phyloP scores from a whole-genome alignment of 1,139 yeast species.

The Pichia sp. region DNA sequence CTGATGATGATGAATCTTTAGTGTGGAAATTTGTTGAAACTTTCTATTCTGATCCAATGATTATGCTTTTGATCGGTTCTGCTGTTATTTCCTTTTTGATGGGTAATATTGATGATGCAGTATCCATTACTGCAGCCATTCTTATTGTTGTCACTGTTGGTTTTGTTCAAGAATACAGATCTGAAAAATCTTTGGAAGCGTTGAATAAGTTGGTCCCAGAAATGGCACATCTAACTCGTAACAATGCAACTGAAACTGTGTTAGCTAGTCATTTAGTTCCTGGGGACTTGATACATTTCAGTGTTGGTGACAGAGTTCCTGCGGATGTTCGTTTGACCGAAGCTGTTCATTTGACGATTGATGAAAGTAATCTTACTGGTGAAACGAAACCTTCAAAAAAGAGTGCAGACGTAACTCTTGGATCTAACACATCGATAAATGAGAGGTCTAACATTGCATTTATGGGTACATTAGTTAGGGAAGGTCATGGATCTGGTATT shows the following conservation, averaged over 20 bases:
- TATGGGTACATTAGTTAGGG: slow-evolving; percentile 94
- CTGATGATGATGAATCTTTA: slow-evolving; percentile 71
- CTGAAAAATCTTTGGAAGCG: slow-evolving; percentile 89
- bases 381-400: slow-evolving; percentile 84
- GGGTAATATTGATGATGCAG: slow-evolving; percentile 92
- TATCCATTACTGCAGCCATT: slow-evolving; percentile 82
- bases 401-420: slow-evolving; percentile 29
- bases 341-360: slow-evolving; percentile 72
- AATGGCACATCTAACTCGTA: slow-evolving; percentile 81
- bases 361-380: slow-evolving; percentile 91
- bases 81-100: slow-evolving; percentile 77
- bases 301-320: slow-evolving; percentile 91
- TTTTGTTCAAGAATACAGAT: slow-evolving; percentile 90
- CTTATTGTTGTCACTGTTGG: slow-evolving; percentile 90
- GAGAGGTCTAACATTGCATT: slow-evolving; percentile 73
- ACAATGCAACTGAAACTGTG: slow-evolving; percentile 66
- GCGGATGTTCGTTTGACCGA: slow-evolving; percentile 81
- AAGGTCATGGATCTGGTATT: slow-evolving; percentile 87
- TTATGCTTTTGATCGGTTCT: slow-evolving; percentile 77
- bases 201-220: slow-evolving; percentile 89
- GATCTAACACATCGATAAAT: slow-evolving; percentile 28
- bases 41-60: slow-evolving; percentile 84
- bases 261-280: slow-evolving; percentile 85
- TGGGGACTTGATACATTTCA: slow-evolving; percentile 83
- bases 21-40: slow-evolving; percentile 62